phyloP scores from a whole-genome alignment of 2,329 filamentous ascomycete species.

The Rasamsonia emersonii region DNA sequence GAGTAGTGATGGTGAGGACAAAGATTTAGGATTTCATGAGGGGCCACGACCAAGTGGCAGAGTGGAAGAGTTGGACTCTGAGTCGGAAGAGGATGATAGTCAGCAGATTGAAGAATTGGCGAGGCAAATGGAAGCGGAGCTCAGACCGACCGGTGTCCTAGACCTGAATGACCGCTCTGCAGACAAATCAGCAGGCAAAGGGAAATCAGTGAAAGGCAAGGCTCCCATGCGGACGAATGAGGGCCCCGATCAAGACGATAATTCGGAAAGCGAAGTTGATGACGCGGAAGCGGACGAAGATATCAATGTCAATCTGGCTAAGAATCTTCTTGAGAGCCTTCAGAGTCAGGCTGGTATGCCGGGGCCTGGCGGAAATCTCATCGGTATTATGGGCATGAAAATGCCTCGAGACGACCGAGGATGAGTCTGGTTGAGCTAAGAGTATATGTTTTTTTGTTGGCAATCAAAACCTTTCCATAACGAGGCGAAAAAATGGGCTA shows the following conservation, averaged over 20 bases:
- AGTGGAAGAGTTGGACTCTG: slow-evolving; percentile 43
- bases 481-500: too few species aligned
- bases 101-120: slow-evolving; percentile 43
- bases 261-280: too few species aligned
- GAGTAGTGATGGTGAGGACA: slow-evolving; percentile 59
- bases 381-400: slow-evolving; percentile 75
- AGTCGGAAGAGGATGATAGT: slow-evolving; percentile 48
- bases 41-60: slow-evolving; percentile 38
- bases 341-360: slow-evolving; percentile 79
- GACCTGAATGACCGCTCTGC: slow-evolving; percentile 25
- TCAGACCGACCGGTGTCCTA: slow-evolving; percentile 37
- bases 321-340: slow-evolving; percentile 86
- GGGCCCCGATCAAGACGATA: slow-evolving; percentile 12
- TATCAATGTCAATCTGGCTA: slow-evolving; percentile 78
- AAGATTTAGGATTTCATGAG: slow-evolving; percentile 73
- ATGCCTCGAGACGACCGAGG: slow-evolving; percentile 65
- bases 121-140: slow-evolving; percentile 39
- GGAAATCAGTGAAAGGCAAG: slow-evolving; percentile 21
- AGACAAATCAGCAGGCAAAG: slow-evolving; percentile 11
- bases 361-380: slow-evolving; percentile 78
- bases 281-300: slow-evolving; percentile 48
- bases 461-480: too few species aligned
- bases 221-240: slow-evolving; percentile 14
- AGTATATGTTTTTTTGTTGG: too few species aligned
- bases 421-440: too few species aligned